Evolutionary conservation across 768 basidiomycete genomes (phyloP), one percentile per base, ranked within the genome.

Genomic region (Termitomyces sp.): DNA sequence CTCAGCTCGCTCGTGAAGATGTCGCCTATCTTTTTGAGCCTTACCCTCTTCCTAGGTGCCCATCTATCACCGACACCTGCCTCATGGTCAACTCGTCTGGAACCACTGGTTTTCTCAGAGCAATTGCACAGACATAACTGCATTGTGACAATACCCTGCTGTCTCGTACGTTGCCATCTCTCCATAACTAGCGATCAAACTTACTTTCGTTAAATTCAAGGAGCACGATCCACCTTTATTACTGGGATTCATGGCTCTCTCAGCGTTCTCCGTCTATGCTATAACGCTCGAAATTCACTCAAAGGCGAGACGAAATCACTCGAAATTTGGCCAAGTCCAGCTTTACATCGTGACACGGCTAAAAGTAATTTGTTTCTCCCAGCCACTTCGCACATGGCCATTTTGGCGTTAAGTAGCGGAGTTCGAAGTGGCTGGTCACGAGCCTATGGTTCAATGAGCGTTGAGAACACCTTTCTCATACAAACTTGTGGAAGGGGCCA

Each of bases 21-120:
- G 36, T 22, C 5, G n/a, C 44, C 1, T 40, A 59, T 52, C 39
- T 58, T 6, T 59, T 59, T 34, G 46, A 62, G 13, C 22, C 7
- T 2, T 62, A 62, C 37, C 53, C 36, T 12, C 9, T 20, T 49
- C 57, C 46, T 10, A 22, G 16, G 30, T 57, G 57, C 27, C 57
- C 68, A 0, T 22, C 16, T 6, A 26, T 53, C 1, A 55, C 69
- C 7, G 67, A 62, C 14, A 40, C 68, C 13, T 48, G 64, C 39
- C 48, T 65, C 33, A 71, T 69, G 53, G 44, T 76, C 1, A 72
- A 77, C 50, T 78, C 77, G 0, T 76, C 76, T 0, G 75, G 75
- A 12, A 76, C 75, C 45, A 74, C 76, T 0, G 71, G 74, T 0
- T 67, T 69, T 34, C 74, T 75, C 0, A 74, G 74, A 51, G 62